Base-by-base conservation (phyloP, 257 asterid genomes). In the Avicennia marina region DNA sequence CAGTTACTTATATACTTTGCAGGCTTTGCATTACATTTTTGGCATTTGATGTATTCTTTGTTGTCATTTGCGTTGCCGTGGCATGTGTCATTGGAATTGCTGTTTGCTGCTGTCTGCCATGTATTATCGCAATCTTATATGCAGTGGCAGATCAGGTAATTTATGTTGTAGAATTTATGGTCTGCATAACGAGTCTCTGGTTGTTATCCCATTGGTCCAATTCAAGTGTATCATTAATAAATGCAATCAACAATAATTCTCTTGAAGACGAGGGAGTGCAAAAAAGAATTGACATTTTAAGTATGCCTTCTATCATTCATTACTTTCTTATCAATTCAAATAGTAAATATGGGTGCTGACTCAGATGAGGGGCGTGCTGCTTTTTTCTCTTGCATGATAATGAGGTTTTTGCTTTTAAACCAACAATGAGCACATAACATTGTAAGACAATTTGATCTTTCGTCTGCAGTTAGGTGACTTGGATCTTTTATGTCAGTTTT, bases 61-160 rank as follows among this genome's bases (percentile, higher is more conserved):
- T 93, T 64, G 97, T 93, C 71, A 80, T 89, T 60, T 93, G 97
- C 34, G 95, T 88, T 71, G 95, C 89, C 56, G 97, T 89, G 74
- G 98, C 98, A 6, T 86, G 98, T 68, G 65, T 86, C 40, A 79
- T 93, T 41, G 98, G 98, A 63, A 77, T 93, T 60, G 98, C 98
- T 66, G 97, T 93, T 66, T 93, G 98, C 83, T 93, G 95, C 89
- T 93, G 98, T 65, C 79, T 93, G 39, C 98, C 98, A 5, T 93
- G 98, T 67, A 93, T 93, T 33, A 88, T 93, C 55, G 98, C 97
- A 26, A 72, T 93, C 65, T 78, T 93, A 72, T 89, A 93, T 72
- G 98, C 97, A 11, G 95, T 93, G 56, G 95, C 95, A 19, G 98
- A 93, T 54, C 97, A 93, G 98, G 98, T 93, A 70, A 42, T 52